phyloP scores from a whole-genome alignment of 2,329 filamentous ascomycete species.

The Paecilomyces dactylethromorphus region DNA sequence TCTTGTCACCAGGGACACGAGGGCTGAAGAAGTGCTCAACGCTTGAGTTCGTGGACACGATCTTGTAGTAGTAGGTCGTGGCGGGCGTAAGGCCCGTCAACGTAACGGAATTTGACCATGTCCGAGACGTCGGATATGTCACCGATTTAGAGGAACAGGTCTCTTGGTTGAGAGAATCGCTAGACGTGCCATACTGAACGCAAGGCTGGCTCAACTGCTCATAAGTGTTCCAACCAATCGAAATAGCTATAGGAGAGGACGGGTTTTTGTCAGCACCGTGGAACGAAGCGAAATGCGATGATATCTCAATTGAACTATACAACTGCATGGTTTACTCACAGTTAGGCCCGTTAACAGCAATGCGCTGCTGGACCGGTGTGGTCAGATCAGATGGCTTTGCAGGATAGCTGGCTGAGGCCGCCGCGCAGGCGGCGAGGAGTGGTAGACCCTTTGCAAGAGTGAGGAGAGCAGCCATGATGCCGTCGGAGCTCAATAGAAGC shows the following conservation, averaged over 20 bases:
- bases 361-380: conserved; percentile 49
- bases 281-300: not conserved
- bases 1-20: conserved; percentile 48
- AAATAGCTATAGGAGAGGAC: conserved; percentile 34
- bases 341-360: conserved; percentile 45
- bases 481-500: not conserved
- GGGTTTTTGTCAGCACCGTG: not conserved
- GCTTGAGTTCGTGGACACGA: conserved; percentile 50
- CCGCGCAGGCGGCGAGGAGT: conserved; percentile 17
- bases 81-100: conserved; percentile 43
- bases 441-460: conserved; percentile 16
- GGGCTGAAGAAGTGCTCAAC: conserved; percentile 50
- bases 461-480: not conserved
- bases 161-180: conserved; percentile 28
- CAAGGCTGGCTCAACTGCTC: conserved; percentile 39
- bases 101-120: conserved; percentile 45
- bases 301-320: not conserved
- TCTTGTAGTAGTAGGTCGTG: conserved; percentile 57
- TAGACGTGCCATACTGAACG: conserved; percentile 47
- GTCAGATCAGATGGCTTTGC: conserved; percentile 44
- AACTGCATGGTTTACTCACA: conserved; percentile 26
- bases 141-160: conserved; percentile 42
- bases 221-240: conserved; percentile 55
- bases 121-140: conserved; percentile 51
- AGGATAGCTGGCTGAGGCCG: conserved; percentile 35